These are phyloP conservation scores for Durio zibethinus DNA, from an alignment of 345 rosid genomes.

Conservation along the genomic window DNA sequence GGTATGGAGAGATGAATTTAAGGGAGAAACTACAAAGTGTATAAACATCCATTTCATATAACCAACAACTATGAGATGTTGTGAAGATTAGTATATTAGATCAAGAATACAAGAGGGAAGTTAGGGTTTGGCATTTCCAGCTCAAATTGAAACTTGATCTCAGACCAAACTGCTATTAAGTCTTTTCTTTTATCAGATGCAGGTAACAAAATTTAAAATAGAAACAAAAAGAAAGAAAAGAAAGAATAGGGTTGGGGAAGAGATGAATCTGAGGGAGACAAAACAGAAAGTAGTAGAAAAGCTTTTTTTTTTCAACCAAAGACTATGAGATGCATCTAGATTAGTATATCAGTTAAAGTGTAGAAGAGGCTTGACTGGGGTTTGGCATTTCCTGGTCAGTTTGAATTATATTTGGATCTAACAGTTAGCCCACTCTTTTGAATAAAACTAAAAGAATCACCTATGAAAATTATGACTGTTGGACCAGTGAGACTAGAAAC, in stretches of 20 bases:
- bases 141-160: not conserved
- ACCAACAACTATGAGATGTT: not conserved
- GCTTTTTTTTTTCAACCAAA: not conserved
- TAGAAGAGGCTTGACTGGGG: not conserved
- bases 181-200: conserved; percentile 1
- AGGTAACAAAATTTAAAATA: not conserved
- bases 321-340: not conserved
- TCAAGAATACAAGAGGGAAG: not conserved
- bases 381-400: not conserved
- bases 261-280: not conserved
- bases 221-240: not conserved
- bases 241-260: no score
- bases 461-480: not conserved
- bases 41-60: not conserved
- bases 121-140: not conserved
- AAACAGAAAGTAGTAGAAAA: not conserved
- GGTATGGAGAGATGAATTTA: not conserved
- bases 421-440: not conserved
- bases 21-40: not conserved
- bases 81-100: not conserved
- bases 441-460: not conserved
- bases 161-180: not conserved
- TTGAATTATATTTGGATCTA: not conserved
- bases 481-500: conserved; percentile 20
- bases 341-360: not conserved